Conservation (phyloP, 768 basidiomycete species). For the Tephrocybe sp. region DNA sequence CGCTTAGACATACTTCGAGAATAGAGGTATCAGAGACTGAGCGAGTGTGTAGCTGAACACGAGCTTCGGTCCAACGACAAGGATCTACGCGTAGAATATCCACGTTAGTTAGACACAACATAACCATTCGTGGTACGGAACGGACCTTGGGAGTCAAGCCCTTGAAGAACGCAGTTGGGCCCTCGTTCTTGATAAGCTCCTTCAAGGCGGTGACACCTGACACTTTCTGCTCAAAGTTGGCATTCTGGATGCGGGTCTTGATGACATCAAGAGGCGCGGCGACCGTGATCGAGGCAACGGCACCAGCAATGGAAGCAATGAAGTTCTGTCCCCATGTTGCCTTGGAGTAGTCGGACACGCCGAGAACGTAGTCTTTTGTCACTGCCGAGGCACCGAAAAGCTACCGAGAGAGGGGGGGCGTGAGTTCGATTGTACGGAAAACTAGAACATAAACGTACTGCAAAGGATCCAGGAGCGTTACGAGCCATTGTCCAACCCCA, state of each 20-base stretch:
- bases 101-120: too few species aligned
- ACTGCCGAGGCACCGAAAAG: slow-evolving; percentile 96
- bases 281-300: slow-evolving; percentile 92
- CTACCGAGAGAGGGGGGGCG: slow-evolving; percentile 36
- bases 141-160: slow-evolving; percentile 93
- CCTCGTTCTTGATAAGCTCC: slow-evolving; percentile 88
- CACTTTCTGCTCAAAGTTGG: slow-evolving; percentile 90
- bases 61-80: slow-evolving; percentile 96
- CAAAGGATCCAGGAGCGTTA: slow-evolving; percentile 94
- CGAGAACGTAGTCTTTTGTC: slow-evolving; percentile 92
- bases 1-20: slow-evolving; percentile 75
- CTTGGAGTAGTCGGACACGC: slow-evolving; percentile 84
- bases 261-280: slow-evolving; percentile 95
- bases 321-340: slow-evolving; percentile 99
- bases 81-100: slow-evolving; percentile 61
- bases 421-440: neutral
- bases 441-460: slow-evolving; percentile 51
- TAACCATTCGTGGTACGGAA: too few species aligned
- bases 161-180: slow-evolving; percentile 86
- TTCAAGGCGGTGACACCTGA: slow-evolving; percentile 77
- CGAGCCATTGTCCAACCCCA: slow-evolving; percentile 99
- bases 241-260: slow-evolving; percentile 98
- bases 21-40: slow-evolving; percentile 92
- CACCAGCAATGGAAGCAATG: slow-evolving; percentile 91
- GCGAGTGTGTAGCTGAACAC: slow-evolving; percentile 98